A percentile compares a stretch with the other conserved stretches of the same genome.
Conservation (phyloP, 2,329 filamentous ascomycete genomes). For the Atkinsonella hypoxylon region DNA sequence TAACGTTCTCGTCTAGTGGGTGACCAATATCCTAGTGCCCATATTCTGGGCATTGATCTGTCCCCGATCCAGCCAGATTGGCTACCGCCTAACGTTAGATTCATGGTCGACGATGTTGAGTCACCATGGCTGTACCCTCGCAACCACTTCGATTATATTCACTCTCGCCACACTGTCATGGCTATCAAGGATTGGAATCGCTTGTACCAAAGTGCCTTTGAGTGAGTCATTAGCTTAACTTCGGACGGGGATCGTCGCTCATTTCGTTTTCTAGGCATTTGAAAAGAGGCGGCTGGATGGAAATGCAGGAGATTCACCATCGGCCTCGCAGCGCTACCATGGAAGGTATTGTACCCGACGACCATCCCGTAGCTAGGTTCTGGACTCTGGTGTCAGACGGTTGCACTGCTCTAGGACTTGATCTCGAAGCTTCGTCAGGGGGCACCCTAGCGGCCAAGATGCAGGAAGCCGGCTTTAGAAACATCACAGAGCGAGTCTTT, state of each 20-base stretch:
- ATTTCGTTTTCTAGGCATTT: slow-evolving; percentile 26
- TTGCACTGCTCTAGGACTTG: slow-evolving; percentile 31
- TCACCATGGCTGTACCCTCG: slow-evolving; percentile 40
- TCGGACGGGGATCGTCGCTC: too few relatives aligned
- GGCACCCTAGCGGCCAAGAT: slow-evolving; percentile 31
- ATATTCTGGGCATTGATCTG: slow-evolving; percentile 32
- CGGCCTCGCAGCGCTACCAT: slow-evolving; percentile 31
- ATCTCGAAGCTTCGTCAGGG: slow-evolving; percentile 31
- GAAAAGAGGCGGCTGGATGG: slow-evolving; percentile 42
- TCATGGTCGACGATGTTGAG: slow-evolving; percentile 47
- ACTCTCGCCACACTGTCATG: slow-evolving; percentile 44
- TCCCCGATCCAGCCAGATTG: slow-evolving; percentile 38
- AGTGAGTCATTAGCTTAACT: slow-evolving; percentile 22
- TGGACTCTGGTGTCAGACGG: slow-evolving; percentile 34
- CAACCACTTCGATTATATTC: slow-evolving; percentile 48
- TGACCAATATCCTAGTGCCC: slow-evolving; percentile 29
- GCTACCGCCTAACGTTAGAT: slow-evolving; percentile 43
- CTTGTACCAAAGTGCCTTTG: slow-evolving; percentile 32
- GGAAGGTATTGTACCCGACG: slow-evolving; percentile 23
- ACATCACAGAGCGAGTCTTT: slow-evolving; percentile 36
- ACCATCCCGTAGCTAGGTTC: slow-evolving; percentile 32
- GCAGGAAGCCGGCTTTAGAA: slow-evolving; percentile 38
- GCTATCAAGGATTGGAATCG: slow-evolving; percentile 43
- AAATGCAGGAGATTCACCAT: slow-evolving; percentile 42
- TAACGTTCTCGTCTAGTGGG: slow-evolving; percentile 25